These are phyloP conservation scores for Wilhelminamyces savonicus DNA, from an alignment of 805 yeast species.

Conservation along the genomic window DNA sequence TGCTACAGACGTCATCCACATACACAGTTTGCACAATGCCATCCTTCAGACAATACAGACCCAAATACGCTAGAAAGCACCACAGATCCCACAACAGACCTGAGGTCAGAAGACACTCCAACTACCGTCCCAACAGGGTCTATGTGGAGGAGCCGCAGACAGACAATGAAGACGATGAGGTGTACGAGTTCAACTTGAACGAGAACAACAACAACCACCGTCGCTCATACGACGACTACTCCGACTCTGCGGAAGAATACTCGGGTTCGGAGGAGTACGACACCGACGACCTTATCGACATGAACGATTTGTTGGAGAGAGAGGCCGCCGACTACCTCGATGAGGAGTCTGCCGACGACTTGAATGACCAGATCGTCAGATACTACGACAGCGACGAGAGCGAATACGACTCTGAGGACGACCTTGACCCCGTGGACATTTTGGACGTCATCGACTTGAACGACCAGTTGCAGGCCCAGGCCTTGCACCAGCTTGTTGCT, in stretches of 20 bases:
- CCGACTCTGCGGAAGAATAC: conserved; percentile 9
- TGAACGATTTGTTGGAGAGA: conserved; percentile 32
- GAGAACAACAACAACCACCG: conserved; percentile 8
- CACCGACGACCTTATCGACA: conserved; percentile 13
- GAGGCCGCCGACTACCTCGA: conserved; percentile 18
- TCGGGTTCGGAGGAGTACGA: conserved; percentile 17
- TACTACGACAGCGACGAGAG: conserved; percentile 15
- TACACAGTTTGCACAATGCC: too few species aligned
- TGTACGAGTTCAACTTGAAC: conserved; percentile 24
- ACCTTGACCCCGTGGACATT: conserved; percentile 21
- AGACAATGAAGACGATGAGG: conserved; percentile 21
- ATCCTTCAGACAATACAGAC: too few species aligned
- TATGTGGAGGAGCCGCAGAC: conserved; percentile 41
- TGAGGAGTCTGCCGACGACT: conserved; percentile 14
- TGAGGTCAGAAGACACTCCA: too few species aligned
- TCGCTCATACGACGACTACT: conserved; percentile 10
- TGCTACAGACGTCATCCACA: too few species aligned
- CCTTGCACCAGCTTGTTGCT: conserved; percentile 22
- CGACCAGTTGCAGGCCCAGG: conserved; percentile 32
- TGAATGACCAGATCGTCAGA: conserved; percentile 18
- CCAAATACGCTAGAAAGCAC: too few species aligned
- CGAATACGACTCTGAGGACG: conserved; percentile 5
- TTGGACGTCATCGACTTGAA: conserved; percentile 32
- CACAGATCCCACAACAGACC: too few species aligned
- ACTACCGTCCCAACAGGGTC: conserved; percentile 29